A percentile compares a stretch with the other conserved stretches of the same genome.
Evolutionary conservation across 257 asterid species (phyloP).

Genomic region (Mitragyna speciosa): DNA sequence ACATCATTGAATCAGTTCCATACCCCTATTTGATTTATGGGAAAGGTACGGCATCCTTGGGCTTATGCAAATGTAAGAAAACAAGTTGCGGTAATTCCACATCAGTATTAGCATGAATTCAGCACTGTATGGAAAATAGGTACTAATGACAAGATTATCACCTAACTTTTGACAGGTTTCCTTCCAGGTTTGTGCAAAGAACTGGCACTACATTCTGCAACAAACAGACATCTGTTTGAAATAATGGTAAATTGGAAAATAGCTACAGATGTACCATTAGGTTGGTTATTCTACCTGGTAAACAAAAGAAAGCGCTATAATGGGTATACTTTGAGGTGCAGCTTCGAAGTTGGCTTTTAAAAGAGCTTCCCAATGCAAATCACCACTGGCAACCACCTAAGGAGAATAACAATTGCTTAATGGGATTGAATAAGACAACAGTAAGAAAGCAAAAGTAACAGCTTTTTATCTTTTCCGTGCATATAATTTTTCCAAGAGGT

Average conservation of each 20-base stretch:
- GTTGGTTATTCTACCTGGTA: constrained; percentile 59
- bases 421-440: neutral
- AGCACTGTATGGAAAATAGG: neutral
- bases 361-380: constrained; percentile 88
- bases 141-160: constrained; percentile 35
- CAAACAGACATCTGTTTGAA: neutral
- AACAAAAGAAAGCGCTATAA: constrained; percentile 91
- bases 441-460: neutral
- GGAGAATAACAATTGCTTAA: constrained; percentile 14
- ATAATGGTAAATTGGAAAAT: neutral
- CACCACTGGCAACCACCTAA: constrained; percentile 79
- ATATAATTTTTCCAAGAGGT: neutral
- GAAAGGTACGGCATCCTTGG: neutral
- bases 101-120: neutral
- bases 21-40: neutral
- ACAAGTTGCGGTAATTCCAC: neutral
- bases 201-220: constrained; percentile 95
- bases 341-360: constrained; percentile 78
- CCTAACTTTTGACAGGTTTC: constrained; percentile 86
- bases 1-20: neutral
- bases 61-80: neutral
- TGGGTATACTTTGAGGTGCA: constrained; percentile 84
- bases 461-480: neutral
- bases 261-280: neutral
- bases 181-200: constrained; percentile 92